Conservation (phyloP, 192 early-diverging fungal genomes). For the Umbelopsis sp. region DNA sequence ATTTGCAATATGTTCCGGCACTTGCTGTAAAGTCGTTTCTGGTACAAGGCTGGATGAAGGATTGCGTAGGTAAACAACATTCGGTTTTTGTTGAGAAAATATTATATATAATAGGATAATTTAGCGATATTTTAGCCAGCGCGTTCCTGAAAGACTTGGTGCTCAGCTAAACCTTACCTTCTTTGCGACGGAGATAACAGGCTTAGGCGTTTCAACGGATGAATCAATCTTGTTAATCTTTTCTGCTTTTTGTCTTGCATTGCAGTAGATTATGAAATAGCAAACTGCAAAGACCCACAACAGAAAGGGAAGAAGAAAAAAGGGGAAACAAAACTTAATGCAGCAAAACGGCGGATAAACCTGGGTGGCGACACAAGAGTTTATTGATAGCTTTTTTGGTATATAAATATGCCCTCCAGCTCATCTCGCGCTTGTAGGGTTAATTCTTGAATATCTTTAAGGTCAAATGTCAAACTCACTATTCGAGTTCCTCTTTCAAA, state of each 20-base stretch:
- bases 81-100: too few relatives aligned
- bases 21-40: constrained; percentile 6
- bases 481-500: constrained; percentile 51
- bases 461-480: constrained; percentile 54
- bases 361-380: constrained; percentile 22
- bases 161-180: neutral
- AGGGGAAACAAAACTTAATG: neutral
- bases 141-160: neutral
- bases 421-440: constrained; percentile 42
- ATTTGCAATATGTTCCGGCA: constrained; percentile 8
- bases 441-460: constrained; percentile 50
- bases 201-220: constrained; percentile 2
- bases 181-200: neutral
- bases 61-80: neutral
- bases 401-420: constrained; percentile 54
- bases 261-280: neutral
- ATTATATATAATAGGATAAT: too few relatives aligned
- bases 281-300: too few relatives aligned
- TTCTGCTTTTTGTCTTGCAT: constrained; percentile 21
- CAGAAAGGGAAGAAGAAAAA: constrained; percentile 6
- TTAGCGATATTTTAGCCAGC: neutral
- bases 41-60: constrained; percentile 19
- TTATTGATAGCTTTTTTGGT: constrained; percentile 34
- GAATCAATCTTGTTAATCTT: constrained; percentile 11
- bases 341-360: neutral